Base-by-base conservation (phyloP, 2,329 filamentous ascomycete genomes). In the Sporothrix mexicana region DNA sequence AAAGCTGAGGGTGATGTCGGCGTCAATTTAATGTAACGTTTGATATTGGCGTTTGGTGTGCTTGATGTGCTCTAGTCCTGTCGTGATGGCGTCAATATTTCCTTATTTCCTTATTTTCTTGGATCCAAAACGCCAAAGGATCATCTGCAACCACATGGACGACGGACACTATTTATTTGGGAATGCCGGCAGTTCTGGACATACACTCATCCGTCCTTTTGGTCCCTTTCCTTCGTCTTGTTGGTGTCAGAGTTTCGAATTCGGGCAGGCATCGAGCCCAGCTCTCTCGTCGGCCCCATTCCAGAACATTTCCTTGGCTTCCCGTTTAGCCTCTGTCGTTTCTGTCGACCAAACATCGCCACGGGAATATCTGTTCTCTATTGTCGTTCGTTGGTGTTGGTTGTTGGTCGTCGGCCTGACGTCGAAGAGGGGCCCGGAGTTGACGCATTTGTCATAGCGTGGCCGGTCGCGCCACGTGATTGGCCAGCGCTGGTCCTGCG, bases 391-490 rank as follows among this genome's bases (percentile, higher is more conserved):
- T 17, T 36, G 36, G 9, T 36, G 59, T 43, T 20, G 20, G 17
- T 25, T 2, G 30, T 62, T 12, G n/a, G 30, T 20, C 36, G 36
- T 43, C 8, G 25, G 15, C 25, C 23, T 43, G 36, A 45, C 59
- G 59, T 62, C 12, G 41, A 41, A 25, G 57, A 23, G 59, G 20
- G 41, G 10, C 25, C 59, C 70, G 70, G 70, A 71, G 70, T 71
- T 55, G 17, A 66, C 70, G 70, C 59, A 55, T 71, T 72, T 59
- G 70, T 41, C n/a, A 66, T 72, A 72, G 70, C 23, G 13, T 43
- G 15, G 1, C 0, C 2, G 7, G 20, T 23, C 9, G 47, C 25
- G 23, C 8, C 12, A 2, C 5, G 45, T 36, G 61, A 30, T 68
- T 68, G 51, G 51, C 55, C 15, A 20, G 61, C 25, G 10, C 15